phyloP scores from a whole-genome alignment of 2,329 filamentous ascomycete genomes.

The Ciborinia camelliae region DNA sequence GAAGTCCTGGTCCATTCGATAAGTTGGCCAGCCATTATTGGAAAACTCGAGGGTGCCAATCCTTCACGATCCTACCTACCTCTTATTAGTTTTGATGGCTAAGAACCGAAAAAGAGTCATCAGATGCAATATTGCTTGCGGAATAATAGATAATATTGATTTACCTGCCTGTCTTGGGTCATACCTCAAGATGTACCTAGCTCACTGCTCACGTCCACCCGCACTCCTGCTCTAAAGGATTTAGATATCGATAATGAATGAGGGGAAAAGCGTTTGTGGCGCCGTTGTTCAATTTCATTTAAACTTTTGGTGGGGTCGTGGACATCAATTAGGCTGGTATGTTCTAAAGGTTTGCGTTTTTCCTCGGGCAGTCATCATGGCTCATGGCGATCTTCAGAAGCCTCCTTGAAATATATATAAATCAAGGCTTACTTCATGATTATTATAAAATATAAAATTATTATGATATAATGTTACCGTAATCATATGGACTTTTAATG shows the following conservation, averaged over 20 bases:
- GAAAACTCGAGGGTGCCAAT: neutral
- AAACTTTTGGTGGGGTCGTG: neutral
- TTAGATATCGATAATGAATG: neutral
- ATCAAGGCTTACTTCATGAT: neutral
- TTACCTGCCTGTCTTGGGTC: neutral
- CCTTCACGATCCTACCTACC: neutral
- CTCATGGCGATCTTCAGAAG: too few relatives aligned
- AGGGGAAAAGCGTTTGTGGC: neutral
- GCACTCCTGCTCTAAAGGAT: neutral
- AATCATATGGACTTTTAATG: too few relatives aligned
- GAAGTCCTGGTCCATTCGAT: neutral
- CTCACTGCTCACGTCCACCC: neutral
- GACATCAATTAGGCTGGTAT: neutral
- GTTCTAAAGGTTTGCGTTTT: neutral
- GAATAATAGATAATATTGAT: neutral
- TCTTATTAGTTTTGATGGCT: neutral
- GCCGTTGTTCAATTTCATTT: constrained; percentile 1
- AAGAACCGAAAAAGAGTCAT: neutral
- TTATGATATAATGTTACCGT: too few relatives aligned
- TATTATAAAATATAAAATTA: too few relatives aligned
- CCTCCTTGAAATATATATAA: neutral
- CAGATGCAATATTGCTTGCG: neutral
- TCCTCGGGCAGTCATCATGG: neutral
- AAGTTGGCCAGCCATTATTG: neutral
- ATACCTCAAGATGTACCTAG: neutral